Evolutionary conservation across 192 early-diverging fungal species (phyloP), one percentile per base, ranked within the genome.

Genomic region (Radiomyces spectabilis): DNA sequence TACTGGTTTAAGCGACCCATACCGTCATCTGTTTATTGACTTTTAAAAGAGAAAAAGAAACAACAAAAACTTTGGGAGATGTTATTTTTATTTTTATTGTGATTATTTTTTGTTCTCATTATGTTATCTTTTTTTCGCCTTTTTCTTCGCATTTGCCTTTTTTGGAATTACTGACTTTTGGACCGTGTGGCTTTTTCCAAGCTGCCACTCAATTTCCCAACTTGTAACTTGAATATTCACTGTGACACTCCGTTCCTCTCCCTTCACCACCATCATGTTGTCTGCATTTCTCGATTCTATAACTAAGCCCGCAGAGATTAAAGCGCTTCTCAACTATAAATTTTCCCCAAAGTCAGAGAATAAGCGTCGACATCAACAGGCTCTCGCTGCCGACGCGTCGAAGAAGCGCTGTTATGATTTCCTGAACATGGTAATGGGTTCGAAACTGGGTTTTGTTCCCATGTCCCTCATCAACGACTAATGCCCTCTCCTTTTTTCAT

Each of bases 361-460:
- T 51, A 79, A 78, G 24, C 61, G 54, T 13, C 59, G 61, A 19
- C 58, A 75, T 39, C 5, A 62, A 15, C 67, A 77, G 32, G 42
- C 33, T 50, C 65, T 75, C 34, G 75, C 74, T 25, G 67, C 75
- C 37, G 77, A 78, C 22, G 66, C 72, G 26, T 61, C 51, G 18
- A 84, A 84, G 59, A 77, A 76, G 60, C 73, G 76, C 50, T 91
- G 92, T 75, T 97, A 98, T 76, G 74, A 91, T 60, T 92, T 89
- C 71, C 76, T 99, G 46, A 87, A 88, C 73, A 74, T 82, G 79
- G 64, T 66, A 55, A 59, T 43, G 13, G 16, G 18, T 34, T 34
- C 19, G n/a, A 12, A 34, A 19, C 21, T 18, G 22, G 9, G 16
- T 21, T 15, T 1, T 34, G 6, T 44, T 32, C 12, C 8, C 18